Evolutionary conservation across 768 basidiomycete genomes (phyloP), one percentile per base, ranked within the genome.

Genomic region (Hericium erinaceus): DNA sequence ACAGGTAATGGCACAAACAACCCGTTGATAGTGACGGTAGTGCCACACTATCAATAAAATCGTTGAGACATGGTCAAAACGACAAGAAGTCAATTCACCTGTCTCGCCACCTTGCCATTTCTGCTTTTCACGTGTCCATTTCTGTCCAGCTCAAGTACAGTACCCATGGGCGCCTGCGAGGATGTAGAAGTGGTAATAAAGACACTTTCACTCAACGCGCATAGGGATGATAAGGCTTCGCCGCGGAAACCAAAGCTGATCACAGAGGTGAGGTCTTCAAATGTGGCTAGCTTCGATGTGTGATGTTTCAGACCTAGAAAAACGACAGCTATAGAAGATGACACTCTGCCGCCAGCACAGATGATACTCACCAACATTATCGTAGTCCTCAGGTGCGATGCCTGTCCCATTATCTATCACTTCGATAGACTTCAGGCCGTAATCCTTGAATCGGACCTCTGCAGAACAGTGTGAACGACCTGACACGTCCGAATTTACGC

Each of bases 381-480:
- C 82, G 67, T 91, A 84, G 69, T 98, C 90, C 8, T 80, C 73
- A 57, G 85, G 77, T 0, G 81, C 73, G 52, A 99, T 93, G 0
- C 97, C 97, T 57, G 75, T 79, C 0, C 95, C 97, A 70, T 98
- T 97, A 71, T 99, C 97, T 48, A 91, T 69, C 33, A 98, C 89
- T 66, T 99, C 94, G 57, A 98, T 77, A 2, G 79, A 74, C 12
- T 84, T 83, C 55, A 94, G 66, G 0, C 97, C 97, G 65, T 92
- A 80, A 18, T 98, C 84, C 63, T 89, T 90, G 69, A 99, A 92
- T 8, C 89, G 80, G 48, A 98, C 84, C 68, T 98, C 95, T 97
- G 62, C 18, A 5, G 15, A 1, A 13, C 26, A 39, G 62, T 54
- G 41, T 48, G 33, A 56, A 20, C n/a, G 40, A 46, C 16, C 18